Conservation (phyloP, 768 basidiomycete species). For the Mycena capillaripes region DNA sequence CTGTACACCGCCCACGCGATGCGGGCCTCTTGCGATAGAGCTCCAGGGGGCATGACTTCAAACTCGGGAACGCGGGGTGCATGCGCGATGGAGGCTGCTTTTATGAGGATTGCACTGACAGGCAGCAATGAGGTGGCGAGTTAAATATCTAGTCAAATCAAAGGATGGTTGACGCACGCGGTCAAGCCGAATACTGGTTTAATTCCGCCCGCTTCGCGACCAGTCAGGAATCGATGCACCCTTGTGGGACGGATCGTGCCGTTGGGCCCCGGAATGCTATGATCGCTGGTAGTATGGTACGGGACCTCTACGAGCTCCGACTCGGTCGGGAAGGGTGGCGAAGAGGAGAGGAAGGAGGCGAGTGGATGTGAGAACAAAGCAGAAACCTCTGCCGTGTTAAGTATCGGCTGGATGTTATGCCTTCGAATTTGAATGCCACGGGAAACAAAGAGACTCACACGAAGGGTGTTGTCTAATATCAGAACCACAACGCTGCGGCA, state of each 20-base stretch:
- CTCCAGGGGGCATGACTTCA: constrained; percentile 53
- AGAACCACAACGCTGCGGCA: constrained; percentile 82
- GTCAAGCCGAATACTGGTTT: constrained; percentile 94
- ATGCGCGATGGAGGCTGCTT: constrained; percentile 60
- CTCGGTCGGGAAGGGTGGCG: constrained; percentile 69
- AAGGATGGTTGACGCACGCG: constrained; percentile 66
- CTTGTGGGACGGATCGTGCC: constrained; percentile 54
- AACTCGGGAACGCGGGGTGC: constrained; percentile 57
- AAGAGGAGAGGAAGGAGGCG: constrained; percentile 74
- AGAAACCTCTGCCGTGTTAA: constrained; percentile 85
- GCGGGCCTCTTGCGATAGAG: constrained; percentile 51
- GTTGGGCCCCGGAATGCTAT: constrained; percentile 58
- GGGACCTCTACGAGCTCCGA: constrained; percentile 66
- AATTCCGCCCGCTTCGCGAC: constrained; percentile 85
- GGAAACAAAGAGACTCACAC: constrained; percentile 55
- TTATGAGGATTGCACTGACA: constrained; percentile 61
- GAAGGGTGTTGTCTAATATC: constrained; percentile 82
- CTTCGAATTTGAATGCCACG: neutral
- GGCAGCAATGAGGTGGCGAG: neutral
- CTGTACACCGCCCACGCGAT: constrained; percentile 61
- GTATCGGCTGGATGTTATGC: constrained; percentile 71
- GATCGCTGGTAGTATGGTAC: constrained; percentile 78
- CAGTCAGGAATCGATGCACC: constrained; percentile 87
- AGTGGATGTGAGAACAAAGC: constrained; percentile 91
- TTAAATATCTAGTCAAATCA: neutral